Conservation (phyloP, 1,284 basidiomycete genomes). For the Melampsora larici-populina region DNA sequence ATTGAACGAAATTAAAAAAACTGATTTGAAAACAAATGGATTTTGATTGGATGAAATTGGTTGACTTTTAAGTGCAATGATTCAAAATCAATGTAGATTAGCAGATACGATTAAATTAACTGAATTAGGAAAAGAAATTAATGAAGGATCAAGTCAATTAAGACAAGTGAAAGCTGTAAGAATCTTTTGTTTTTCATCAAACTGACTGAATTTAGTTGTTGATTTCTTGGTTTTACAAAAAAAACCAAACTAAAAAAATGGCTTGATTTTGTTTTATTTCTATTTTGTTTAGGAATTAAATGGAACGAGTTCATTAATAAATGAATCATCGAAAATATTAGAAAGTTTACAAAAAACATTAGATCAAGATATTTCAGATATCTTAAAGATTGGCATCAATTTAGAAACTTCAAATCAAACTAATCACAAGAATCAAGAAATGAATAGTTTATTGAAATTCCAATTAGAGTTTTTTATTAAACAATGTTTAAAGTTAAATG, state of each 20-base stretch:
- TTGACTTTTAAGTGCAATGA: constrained; percentile 42
- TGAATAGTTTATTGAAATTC: constrained; percentile 11
- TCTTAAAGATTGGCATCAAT: constrained; percentile 15
- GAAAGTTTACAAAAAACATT: constrained; percentile 21
- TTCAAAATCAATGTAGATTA: constrained; percentile 31
- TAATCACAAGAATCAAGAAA: not conserved
- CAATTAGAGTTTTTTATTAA: constrained; percentile 29
- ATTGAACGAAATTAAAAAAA: not conserved
- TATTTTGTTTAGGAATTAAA: constrained; percentile 22
- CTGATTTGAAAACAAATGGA: not conserved
- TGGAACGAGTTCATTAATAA: constrained; percentile 16
- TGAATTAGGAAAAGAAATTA: constrained; percentile 34
- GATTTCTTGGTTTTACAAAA: no score
- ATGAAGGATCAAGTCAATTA: constrained; percentile 23
- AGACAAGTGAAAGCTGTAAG: constrained; percentile 28
- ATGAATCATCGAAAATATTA: not conserved
- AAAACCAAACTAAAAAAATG: no score
- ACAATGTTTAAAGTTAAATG: constrained; percentile 18
- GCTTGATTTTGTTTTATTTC: not conserved
- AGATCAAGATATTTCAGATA: constrained; percentile 25
- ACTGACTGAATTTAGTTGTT: no score
- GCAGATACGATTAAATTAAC: constrained; percentile 24
- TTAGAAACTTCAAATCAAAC: not conserved
- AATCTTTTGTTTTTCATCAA: not conserved
- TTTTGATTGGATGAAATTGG: no score